Conservation (phyloP, 345 rosid genomes). For the Moringa oleifera region DNA sequence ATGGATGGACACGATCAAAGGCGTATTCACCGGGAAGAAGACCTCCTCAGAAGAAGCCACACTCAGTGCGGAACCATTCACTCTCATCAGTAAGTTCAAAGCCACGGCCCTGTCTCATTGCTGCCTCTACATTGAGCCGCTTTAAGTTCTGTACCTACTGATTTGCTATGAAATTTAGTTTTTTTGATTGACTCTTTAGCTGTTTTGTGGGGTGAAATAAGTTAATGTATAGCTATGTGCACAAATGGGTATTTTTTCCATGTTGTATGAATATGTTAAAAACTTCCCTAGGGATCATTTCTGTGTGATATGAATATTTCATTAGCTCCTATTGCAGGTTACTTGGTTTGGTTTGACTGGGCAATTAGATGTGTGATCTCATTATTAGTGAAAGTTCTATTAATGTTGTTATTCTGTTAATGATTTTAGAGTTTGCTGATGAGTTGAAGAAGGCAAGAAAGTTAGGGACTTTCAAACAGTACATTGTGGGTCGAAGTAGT, state of each 20-base stretch:
- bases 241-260: too few species aligned
- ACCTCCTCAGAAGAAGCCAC: constrained; percentile 31
- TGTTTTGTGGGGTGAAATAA: not conserved
- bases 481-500: constrained; percentile 79
- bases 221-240: not conserved
- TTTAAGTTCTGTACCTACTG: not conserved
- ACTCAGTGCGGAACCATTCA: constrained; percentile 49
- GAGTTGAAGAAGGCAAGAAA: constrained; percentile 63
- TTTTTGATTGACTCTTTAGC: too few species aligned
- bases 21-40: constrained; percentile 74
- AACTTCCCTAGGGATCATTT: too few species aligned
- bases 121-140: not conserved
- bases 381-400: too few species aligned
- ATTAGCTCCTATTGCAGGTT: not conserved
- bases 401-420: not conserved
- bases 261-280: too few species aligned
- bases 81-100: constrained; percentile 54
- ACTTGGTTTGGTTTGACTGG: not conserved
- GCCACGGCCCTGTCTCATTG: not conserved
- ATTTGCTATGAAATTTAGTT: not conserved
- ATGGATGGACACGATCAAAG: constrained; percentile 86
- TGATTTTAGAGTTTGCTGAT: constrained; percentile 61
- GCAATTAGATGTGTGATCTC: too few species aligned
- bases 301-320: too few species aligned
- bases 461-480: constrained; percentile 69